Evolutionary conservation across 371 early-diverging fungal species (phyloP).

Genomic region (Blastocladiella emersonii): DNA sequence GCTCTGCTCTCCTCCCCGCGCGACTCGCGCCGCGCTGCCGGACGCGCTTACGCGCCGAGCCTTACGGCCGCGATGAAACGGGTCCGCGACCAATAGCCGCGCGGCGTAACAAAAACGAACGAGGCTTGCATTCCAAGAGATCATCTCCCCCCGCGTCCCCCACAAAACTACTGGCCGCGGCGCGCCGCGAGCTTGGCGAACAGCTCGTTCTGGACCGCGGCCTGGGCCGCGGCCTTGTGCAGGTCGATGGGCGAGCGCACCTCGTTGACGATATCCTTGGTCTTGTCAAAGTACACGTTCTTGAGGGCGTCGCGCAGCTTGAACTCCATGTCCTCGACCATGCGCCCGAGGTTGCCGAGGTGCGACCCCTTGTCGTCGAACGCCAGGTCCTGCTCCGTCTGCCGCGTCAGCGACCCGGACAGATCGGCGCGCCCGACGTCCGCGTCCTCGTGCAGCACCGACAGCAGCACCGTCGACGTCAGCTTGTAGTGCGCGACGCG

Average conservation of each 20-base stretch:
- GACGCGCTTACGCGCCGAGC: too few relatives aligned
- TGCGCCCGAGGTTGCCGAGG: conserved; percentile 84
- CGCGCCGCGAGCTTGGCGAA: not conserved
- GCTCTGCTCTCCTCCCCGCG: too few relatives aligned
- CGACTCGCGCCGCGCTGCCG: too few relatives aligned
- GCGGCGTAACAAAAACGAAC: too few relatives aligned
- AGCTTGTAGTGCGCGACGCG: conserved; percentile 79
- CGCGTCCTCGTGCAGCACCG: conserved; percentile 49
- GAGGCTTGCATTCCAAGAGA: too few relatives aligned
- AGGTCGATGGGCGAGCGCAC: conserved; percentile 63
- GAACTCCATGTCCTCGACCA: conserved; percentile 92
- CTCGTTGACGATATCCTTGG: conserved; percentile 88
- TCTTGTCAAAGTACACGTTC: conserved; percentile 96
- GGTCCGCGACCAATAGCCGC: too few relatives aligned
- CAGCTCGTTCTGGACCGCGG: conserved; percentile 54
- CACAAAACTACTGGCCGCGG: too few relatives aligned
- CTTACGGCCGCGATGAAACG: too few relatives aligned
- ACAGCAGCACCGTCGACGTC: conserved; percentile 89
- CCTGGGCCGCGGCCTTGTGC: conserved; percentile 46
- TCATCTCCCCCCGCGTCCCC: too few relatives aligned
- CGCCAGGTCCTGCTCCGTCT: conserved; percentile 68
- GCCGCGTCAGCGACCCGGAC: conserved; percentile 84
- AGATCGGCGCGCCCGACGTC: conserved; percentile 67
- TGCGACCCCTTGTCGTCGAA: conserved; percentile 57
- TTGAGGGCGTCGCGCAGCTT: conserved; percentile 86